Evolutionary conservation across 176 grass and related monocot species (phyloP), one percentile per base, ranked within the genome.

Genomic region (Carex kokanica): DNA sequence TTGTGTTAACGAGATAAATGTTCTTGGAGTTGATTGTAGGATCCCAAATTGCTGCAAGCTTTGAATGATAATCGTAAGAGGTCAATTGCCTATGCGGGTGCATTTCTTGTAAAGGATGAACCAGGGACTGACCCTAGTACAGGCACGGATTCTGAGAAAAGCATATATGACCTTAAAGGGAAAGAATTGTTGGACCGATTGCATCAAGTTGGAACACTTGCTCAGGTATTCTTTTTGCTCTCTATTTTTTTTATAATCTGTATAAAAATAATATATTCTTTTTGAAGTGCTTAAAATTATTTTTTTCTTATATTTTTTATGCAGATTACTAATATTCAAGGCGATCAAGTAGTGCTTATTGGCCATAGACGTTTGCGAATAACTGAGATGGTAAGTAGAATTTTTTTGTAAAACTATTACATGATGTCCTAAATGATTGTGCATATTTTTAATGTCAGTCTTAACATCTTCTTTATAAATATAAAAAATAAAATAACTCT

Each of bases 41-140:
- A 98, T 75, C 74, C 80, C 82, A 98, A 95, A 86, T 83, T 98
- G 68, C 65, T 98, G 73, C 79, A 88, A 83, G 82, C 91, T 80
- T 87, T 98, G 70, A 78, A 90, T 61, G 90, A 98, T 89, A 98
- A 90, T 80, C 89, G 88, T 53, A 98, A 91, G 91, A 94, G 92
- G 89, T 86, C 84, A 82, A 81, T 79, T 59, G 78, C 87, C 38
- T 98, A 95, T 91, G 92, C 89, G 1, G 95, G 95, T 86, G 92
- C 92, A 34, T 98, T 98, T 91, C 92, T 98, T 84, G 78, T 98
- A 62, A 98, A 98, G 85, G 95, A 95, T 80, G 93, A 93, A 79
- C 87, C 88, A 70, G 87, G 87, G 21, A 79, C 66, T 83, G 95
- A 98, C 55, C 82, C 92, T 83, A 93, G 61, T 88, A 85, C 86